Percentiles rank a stretch among this genome's conserved stretches.
Evolutionary conservation across 2,329 filamentous ascomycete genomes (phyloP).

Genomic region (Cadophora sp.): DNA sequence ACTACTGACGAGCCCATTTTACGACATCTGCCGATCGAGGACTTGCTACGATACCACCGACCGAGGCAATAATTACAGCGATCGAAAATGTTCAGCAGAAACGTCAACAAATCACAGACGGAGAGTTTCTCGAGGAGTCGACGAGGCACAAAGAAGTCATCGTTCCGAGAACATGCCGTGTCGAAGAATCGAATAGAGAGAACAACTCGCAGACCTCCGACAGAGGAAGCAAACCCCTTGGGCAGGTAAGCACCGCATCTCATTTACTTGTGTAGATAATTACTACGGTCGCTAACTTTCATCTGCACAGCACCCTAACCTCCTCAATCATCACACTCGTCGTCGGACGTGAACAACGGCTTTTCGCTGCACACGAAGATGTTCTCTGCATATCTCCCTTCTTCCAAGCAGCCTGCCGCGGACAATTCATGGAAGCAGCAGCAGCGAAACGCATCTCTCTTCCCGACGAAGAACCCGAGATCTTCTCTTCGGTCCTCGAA

Average conservation of each 20-base stretch:
- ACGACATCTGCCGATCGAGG: slow-evolving; percentile 5
- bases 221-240: slow-evolving; percentile 37
- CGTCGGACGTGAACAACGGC: slow-evolving; percentile 80
- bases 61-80: slow-evolving; percentile 16
- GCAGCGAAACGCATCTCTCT: slow-evolving; percentile 76
- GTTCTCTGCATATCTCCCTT: slow-evolving; percentile 80
- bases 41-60: slow-evolving; percentile 14
- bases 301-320: slow-evolving; percentile 56
- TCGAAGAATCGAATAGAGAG: slow-evolving; percentile 45
- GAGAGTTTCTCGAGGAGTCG: slow-evolving; percentile 45
- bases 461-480: slow-evolving; percentile 85
- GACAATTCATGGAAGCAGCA: slow-evolving; percentile 65
- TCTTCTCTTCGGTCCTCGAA: slow-evolving; percentile 89
- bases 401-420: slow-evolving; percentile 71
- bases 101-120: slow-evolving; percentile 41
- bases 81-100: slow-evolving; percentile 42
- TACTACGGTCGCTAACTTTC: slow-evolving; percentile 29
- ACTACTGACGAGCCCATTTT: slow-evolving; percentile 3
- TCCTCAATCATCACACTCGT: slow-evolving; percentile 81
- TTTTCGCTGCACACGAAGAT: slow-evolving; percentile 92
- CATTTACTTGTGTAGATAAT: slow-evolving; percentile 10
- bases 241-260: slow-evolving; percentile 36
- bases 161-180: slow-evolving; percentile 47
- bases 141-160: slow-evolving; percentile 40
- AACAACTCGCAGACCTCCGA: slow-evolving; percentile 38